Conservation (phyloP, 768 basidiomycete species). For the Mycena galericulata region DNA sequence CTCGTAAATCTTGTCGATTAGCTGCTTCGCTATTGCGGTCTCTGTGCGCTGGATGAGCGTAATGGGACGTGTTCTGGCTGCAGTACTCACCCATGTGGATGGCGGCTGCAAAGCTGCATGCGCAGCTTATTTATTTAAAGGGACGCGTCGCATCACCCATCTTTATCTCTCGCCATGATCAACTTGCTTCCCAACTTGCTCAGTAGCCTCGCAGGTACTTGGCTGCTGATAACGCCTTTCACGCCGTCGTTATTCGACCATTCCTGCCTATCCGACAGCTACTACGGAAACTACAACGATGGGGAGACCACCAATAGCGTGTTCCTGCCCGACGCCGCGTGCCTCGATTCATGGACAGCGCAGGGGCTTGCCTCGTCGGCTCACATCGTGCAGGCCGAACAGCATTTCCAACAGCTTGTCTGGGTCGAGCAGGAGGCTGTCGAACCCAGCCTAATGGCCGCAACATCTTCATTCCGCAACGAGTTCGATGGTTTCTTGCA, state of each 20-base stretch:
- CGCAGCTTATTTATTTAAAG: background rate
- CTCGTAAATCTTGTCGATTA: conserved; percentile 96
- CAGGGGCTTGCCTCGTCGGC: conserved; percentile 42
- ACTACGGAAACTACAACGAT: conserved; percentile 68
- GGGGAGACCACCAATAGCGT: conserved; percentile 55
- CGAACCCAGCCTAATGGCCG: conserved; percentile 56
- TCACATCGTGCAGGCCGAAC: conserved; percentile 40
- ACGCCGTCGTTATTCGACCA: conserved; percentile 52
- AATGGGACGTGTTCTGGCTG: background rate
- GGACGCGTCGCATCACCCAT: conserved; percentile 10
- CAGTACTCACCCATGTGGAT: conserved; percentile 42
- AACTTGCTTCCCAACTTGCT: conserved; percentile 31
- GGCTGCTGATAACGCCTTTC: conserved; percentile 62
- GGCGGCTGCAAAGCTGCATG: conserved; percentile 15
- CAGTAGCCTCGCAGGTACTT: conserved; percentile 40
- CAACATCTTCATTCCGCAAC: conserved; percentile 41
- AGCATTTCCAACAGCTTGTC: conserved; percentile 58
- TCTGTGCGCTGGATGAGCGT: conserved; percentile 57
- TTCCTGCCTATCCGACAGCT: conserved; percentile 62
- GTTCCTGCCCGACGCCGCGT: conserved; percentile 56
- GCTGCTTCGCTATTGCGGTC: conserved; percentile 78
- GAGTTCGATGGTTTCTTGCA: conserved; percentile 53
- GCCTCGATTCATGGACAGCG: conserved; percentile 50
- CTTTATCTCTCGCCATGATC: conserved; percentile 24
- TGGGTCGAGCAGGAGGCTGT: conserved; percentile 71